phyloP scores from a whole-genome alignment of 768 basidiomycete species.

The Termitomyces sp. region DNA sequence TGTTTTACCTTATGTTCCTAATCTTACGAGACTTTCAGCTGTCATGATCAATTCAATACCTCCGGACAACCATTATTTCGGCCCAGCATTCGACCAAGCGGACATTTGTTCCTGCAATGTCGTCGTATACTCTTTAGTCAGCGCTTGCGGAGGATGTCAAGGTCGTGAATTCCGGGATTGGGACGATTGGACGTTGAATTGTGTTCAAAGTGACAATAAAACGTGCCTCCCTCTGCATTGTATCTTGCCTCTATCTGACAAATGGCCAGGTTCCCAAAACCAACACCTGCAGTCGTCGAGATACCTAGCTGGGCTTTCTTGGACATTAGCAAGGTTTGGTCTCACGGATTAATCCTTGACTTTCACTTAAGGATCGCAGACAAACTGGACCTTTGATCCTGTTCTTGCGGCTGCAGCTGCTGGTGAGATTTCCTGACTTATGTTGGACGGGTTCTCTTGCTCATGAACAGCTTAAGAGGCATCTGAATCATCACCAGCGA shows the following conservation, averaged over 20 bases:
- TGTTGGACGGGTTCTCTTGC: not conserved
- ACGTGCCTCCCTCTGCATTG: slow-evolving; percentile 19
- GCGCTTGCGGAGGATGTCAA: slow-evolving; percentile 62
- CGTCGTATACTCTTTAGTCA: slow-evolving; percentile 53
- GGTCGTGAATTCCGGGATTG: slow-evolving; percentile 34
- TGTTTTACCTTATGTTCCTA: not conserved
- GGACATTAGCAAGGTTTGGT: slow-evolving; percentile 38
- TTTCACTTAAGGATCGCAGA: slow-evolving; percentile 16
- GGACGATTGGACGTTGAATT: slow-evolving; percentile 34
- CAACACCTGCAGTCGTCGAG: slow-evolving; percentile 36
- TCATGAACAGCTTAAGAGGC: not conserved
- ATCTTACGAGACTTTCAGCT: slow-evolving; percentile 23
- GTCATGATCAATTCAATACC: slow-evolving; percentile 37
- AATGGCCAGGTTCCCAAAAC: slow-evolving; percentile 36
- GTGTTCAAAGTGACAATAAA: slow-evolving; percentile 26
- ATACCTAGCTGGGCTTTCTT: slow-evolving; percentile 60
- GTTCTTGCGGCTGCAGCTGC: slow-evolving; percentile 17
- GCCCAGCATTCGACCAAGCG: slow-evolving; percentile 30
- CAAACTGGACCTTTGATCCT: slow-evolving; percentile 31
- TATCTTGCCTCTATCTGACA: not conserved
- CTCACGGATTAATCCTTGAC: not conserved
- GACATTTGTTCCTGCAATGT: slow-evolving; percentile 51
- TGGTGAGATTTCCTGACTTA: not conserved
- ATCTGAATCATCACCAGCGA: not conserved
- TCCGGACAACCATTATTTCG: slow-evolving; percentile 33